These are phyloP conservation scores for Fomitopsis palustris DNA, from an alignment of 1,284 basidiomycete species.

Conservation along the genomic window DNA sequence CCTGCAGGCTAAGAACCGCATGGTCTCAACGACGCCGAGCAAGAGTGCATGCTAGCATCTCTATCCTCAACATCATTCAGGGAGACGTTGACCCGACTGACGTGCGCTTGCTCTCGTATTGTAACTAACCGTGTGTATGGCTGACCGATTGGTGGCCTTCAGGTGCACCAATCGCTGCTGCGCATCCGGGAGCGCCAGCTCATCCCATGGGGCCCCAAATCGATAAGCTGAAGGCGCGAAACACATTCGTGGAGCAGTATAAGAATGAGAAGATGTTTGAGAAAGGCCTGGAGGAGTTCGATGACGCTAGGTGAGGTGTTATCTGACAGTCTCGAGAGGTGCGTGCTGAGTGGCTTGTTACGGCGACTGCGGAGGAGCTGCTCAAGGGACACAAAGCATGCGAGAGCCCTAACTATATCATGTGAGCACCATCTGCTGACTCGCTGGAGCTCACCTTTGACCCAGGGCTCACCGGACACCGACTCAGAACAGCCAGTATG, in stretches of 20 bases:
- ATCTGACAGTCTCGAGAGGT: neutral
- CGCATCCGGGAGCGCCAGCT: constrained; percentile 96
- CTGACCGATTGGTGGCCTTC: neutral
- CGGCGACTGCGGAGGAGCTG: constrained; percentile 82
- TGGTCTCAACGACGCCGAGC: constrained; percentile 93
- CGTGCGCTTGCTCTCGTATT: constrained; percentile 47
- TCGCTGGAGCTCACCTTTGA: neutral
- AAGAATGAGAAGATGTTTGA: constrained; percentile 96
- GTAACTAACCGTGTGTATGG: neutral
- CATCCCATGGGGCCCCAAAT: constrained; percentile 99
- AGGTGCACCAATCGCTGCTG: constrained; percentile 96
- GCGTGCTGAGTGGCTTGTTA: constrained; percentile 24
- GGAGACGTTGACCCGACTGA: constrained; percentile 98
- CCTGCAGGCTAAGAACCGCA: constrained; percentile 96
- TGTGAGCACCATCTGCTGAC: constrained; percentile 36
- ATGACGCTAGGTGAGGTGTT: constrained; percentile 77
- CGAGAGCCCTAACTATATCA: constrained; percentile 88
- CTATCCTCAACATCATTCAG: constrained; percentile 97
- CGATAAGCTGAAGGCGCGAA: constrained; percentile 83
- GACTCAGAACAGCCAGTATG: constrained; percentile 16
- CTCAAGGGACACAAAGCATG: constrained; percentile 92
- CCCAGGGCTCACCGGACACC: constrained; percentile 21
- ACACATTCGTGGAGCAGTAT: constrained; percentile 97
- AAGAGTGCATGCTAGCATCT: constrained; percentile 96
- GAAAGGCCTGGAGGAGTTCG: constrained; percentile 90